Percentiles rank a stretch among this genome's conserved stretches.
phyloP scores from a whole-genome alignment of 1,284 basidiomycete genomes.

The Schizopora paradoxa region DNA sequence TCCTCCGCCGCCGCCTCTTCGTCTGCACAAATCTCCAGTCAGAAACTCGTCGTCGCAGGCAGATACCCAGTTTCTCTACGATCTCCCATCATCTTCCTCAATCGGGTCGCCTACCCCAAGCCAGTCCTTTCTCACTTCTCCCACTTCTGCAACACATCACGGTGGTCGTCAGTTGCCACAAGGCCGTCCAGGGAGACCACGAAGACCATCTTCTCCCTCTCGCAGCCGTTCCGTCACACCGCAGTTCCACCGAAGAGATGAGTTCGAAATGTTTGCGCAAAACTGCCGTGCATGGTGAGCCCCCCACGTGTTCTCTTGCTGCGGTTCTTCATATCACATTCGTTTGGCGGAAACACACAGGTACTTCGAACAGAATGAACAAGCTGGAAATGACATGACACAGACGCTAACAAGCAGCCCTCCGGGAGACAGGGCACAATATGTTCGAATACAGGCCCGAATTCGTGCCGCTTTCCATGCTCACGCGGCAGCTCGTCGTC shows the following conservation, averaged over 20 bases:
- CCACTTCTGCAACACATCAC: constrained; percentile 50
- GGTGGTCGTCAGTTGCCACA: constrained; percentile 36
- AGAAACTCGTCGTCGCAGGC: constrained; percentile 39
- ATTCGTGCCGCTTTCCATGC: constrained; percentile 73
- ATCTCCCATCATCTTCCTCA: constrained; percentile 58
- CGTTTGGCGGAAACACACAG: constrained; percentile 31
- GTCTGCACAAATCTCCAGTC: constrained; percentile 41
- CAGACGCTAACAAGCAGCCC: constrained; percentile 68
- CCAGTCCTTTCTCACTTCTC: constrained; percentile 48
- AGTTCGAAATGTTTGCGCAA: constrained; percentile 69
- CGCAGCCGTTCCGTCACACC: constrained; percentile 62
- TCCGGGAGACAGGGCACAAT: constrained; percentile 72
- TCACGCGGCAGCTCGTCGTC: constrained; percentile 58
- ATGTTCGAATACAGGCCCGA: constrained; percentile 68
- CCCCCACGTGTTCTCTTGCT: constrained; percentile 9
- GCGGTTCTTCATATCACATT: constrained; percentile 3
- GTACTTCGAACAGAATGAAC: constrained; percentile 75
- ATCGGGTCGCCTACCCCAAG: constrained; percentile 45
- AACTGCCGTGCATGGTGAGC: constrained; percentile 67
- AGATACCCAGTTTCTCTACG: constrained; percentile 58
- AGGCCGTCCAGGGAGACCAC: constrained; percentile 40
- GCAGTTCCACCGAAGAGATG: constrained; percentile 47
- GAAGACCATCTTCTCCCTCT: constrained; percentile 31
- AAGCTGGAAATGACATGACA: constrained; percentile 69
- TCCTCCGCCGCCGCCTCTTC: constrained; percentile 58